A percentile compares a stretch with the other conserved stretches of the same genome.
Evolutionary conservation across 2,329 filamentous ascomycete genomes (phyloP).

Genomic region (Epichloe coenophiala): DNA sequence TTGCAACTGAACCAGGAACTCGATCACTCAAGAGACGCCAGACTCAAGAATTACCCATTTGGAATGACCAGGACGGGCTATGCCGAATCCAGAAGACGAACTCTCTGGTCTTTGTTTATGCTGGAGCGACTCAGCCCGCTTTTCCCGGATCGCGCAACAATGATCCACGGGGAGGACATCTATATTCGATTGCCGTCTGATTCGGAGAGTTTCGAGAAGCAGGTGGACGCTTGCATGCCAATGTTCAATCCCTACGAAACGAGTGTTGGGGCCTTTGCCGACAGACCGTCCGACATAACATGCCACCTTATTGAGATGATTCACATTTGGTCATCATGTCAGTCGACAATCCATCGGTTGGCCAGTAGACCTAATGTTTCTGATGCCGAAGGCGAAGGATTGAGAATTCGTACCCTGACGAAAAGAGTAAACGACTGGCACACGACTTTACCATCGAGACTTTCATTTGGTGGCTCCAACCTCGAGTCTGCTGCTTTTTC

Average conservation of each 20-base stretch:
- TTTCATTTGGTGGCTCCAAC: slow-evolving; percentile 42
- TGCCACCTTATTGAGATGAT: slow-evolving; percentile 49
- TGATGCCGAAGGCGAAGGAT: slow-evolving; percentile 17
- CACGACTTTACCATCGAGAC: slow-evolving; percentile 37
- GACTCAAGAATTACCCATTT: slow-evolving; percentile 34
- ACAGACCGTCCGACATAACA: slow-evolving; percentile 34
- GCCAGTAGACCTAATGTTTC: slow-evolving; percentile 15
- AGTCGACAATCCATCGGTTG: slow-evolving; percentile 39
- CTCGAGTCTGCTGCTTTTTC: slow-evolving; percentile 41
- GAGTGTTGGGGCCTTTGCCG: slow-evolving; percentile 9
- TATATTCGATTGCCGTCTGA: slow-evolving; percentile 53
- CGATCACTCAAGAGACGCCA: slow-evolving; percentile 29
- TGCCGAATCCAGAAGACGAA: slow-evolving; percentile 54
- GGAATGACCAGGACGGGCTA: slow-evolving; percentile 43
- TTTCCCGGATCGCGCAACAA: slow-evolving; percentile 37
- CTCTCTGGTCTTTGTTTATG: slow-evolving; percentile 59
- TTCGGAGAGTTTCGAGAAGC: slow-evolving; percentile 46
- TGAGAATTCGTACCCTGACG: slow-evolving; percentile 31
- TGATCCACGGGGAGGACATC: slow-evolving; percentile 50
- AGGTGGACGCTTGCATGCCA: slow-evolving; percentile 41
- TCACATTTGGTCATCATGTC: slow-evolving; percentile 51
- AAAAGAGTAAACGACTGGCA: slow-evolving; percentile 45
- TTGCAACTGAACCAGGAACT: slow-evolving; percentile 52
- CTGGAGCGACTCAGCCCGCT: slow-evolving; percentile 54
- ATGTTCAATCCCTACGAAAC: slow-evolving; percentile 41